Conservation (phyloP, 1,284 basidiomycete species). For the Phellinidium pouzarii region DNA sequence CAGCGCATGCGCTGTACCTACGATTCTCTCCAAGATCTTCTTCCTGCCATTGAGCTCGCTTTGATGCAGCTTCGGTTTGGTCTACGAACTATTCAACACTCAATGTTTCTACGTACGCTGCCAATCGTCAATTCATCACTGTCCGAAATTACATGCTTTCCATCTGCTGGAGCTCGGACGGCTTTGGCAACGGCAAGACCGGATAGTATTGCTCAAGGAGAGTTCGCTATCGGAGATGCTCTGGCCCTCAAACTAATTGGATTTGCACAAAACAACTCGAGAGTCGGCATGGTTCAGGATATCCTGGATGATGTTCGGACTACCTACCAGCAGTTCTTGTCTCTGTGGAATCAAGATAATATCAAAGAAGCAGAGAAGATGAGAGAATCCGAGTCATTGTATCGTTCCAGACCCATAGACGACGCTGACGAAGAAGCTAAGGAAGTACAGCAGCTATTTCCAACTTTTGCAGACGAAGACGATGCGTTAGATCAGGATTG, state of each 20-base stretch:
- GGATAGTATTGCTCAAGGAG: not conserved
- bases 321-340: constrained; percentile 67
- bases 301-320: constrained; percentile 35
- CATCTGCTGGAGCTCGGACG: constrained; percentile 1
- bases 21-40: constrained; percentile 58
- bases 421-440: constrained; percentile 76
- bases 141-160: constrained; percentile 6
- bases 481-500: not conserved
- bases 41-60: constrained; percentile 56
- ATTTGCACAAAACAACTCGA: constrained; percentile 37
- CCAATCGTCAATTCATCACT: not conserved
- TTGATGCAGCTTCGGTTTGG: constrained; percentile 70
- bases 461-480: constrained; percentile 60
- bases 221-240: constrained; percentile 29
- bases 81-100: constrained; percentile 45
- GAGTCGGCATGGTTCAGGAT: constrained; percentile 28
- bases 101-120: not conserved
- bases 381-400: constrained; percentile 69
- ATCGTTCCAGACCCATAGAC: constrained; percentile 61
- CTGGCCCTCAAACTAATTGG: constrained; percentile 50
- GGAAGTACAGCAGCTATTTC: constrained; percentile 81
- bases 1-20: constrained; percentile 36
- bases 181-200: not conserved
- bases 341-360: constrained; percentile 81
- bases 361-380: constrained; percentile 62